Evolutionary conservation across 1,139 yeast species (phyloP), one percentile per base, ranked within the genome.

Genomic region (Suhomyces kunorum): DNA sequence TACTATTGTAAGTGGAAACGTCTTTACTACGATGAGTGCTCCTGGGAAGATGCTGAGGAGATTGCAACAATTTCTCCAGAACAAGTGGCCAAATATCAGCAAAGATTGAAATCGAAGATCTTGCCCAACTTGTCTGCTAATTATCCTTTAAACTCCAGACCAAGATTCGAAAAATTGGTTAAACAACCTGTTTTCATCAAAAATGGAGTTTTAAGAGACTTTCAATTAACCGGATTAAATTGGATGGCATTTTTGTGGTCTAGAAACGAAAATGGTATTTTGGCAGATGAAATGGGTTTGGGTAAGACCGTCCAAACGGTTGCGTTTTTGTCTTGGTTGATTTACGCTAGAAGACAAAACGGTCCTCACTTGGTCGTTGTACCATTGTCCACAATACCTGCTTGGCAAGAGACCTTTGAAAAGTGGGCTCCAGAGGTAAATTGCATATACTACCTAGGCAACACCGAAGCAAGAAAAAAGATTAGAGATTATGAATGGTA

Each of bases 221-320:
- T 94, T 76, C 99, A 94, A 67, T 75, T 94, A 58, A 92, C 98
- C 0, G 99, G 99, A 46, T 76, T 94, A 48, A 94, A 94, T 64
- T 94, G 98, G 99, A 94, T 94, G 98, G 98, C 98, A 0, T 94
- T 89, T 59, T 71, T 94, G 48, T 94, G 98, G 98, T 87, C 96
- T 3, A 78, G 97, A 58, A 88, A 92, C 62, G 97, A 92, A 65
- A 94, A 92, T 62, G 99, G 99, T 41, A 94, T 94, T 40, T 70
- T 94, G 34, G 98, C 99, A 5, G 99, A 94, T 69, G 99, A 94
- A 63, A 94, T 94, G 99, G 99, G 99, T 42, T 74, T 94, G 41
- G 99, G 99, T 53, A 92, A 92, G 62, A 92, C 99, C 6, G 97
- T 92, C 18, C 99, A 92, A 66, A 92, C 98, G 0, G 96, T 94